Conservation (phyloP, 108 stramenopile species). For the Parietichytrium sp. region DNA sequence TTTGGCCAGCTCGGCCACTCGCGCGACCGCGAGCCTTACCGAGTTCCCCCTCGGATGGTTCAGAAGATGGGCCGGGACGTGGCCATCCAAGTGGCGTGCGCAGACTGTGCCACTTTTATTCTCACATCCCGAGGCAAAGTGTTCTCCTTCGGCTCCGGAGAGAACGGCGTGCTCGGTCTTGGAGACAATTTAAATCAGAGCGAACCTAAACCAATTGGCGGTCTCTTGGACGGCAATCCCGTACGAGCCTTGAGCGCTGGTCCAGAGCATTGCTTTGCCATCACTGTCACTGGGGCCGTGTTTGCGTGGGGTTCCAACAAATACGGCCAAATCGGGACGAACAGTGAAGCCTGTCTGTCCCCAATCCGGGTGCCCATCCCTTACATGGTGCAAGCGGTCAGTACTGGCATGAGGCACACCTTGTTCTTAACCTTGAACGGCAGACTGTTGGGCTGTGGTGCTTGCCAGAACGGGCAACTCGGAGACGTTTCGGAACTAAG, state of each 20-base stretch:
- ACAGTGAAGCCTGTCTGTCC: no score
- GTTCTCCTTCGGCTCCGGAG: constrained; percentile 20
- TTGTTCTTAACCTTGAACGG: constrained; percentile 51
- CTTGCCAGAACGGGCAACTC: not conserved
- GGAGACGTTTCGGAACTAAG: no score
- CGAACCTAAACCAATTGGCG: not conserved
- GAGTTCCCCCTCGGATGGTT: constrained; percentile 40
- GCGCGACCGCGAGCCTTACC: constrained; percentile 42
- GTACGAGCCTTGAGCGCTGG: constrained; percentile 7
- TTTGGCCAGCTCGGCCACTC: constrained; percentile 55
- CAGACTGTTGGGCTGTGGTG: constrained; percentile 38
- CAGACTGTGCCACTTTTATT: constrained; percentile 55
- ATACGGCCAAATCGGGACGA: constrained; percentile 43
- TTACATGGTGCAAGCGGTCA: constrained; percentile 34
- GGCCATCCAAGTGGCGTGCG: constrained; percentile 51
- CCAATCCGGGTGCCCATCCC: not conserved
- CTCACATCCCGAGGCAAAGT: constrained; percentile 50
- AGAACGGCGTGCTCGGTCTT: not conserved
- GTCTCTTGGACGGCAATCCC: not conserved
- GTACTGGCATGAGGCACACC: constrained; percentile 59
- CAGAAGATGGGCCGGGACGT: not conserved
- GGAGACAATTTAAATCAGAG: not conserved
- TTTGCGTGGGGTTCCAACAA: constrained; percentile 48
- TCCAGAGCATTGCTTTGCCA: not conserved
- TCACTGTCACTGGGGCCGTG: constrained; percentile 42